Base-by-base conservation (phyloP, 768 basidiomycete species). In the Collybiopsis confluens region DNA sequence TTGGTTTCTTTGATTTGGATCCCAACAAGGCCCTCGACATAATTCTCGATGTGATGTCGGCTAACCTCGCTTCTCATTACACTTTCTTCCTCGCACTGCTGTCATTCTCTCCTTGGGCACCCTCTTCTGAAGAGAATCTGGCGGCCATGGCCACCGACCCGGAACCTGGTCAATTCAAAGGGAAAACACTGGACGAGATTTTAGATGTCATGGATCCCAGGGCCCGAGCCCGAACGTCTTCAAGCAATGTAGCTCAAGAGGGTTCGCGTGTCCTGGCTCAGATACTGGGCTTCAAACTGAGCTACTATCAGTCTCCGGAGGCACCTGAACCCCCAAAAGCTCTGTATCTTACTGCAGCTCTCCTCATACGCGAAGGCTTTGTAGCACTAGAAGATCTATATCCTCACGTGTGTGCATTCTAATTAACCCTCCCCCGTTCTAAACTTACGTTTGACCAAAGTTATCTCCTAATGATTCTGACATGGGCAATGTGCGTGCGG, bases 281-380 rank as follows among this genome's bases (percentile, higher is more conserved):
- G 70, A 90, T 98, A 6, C 73, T 99, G 20, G 97, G 97, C n/a
- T 98, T 98, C 79, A 99, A 99, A 69, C 96, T 97, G 62, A 78
- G 81, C 8, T 85, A 87, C 65, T 95, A 96, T 68, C 88, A 95
- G 72, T 72, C 74, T 16, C 65, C 76, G 24, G 87, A 88, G 8
- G 77, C 78, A 1, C 66, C 71, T 24, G 89, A 94, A 59, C 56
- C 69, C 4, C 88, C 92, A 0, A 83, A 79, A 59, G 85, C 81
- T 54, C 74, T 98, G 13, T 90, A 88, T 61, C 77, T 94, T 33
- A 79, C 88, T 20, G 84, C 93, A 0, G 95, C 95, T 5, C 72
- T 98, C 11, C 73, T 98, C 36, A 90, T 98, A 59, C 87, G 90
- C 23, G 90, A 98, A 69, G 88, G 89, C 2, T 89, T 95, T 64